These are phyloP conservation scores for Coemansia sp. DNA, from an alignment of 192 early-diverging fungal genomes.

Conservation along the genomic window DNA sequence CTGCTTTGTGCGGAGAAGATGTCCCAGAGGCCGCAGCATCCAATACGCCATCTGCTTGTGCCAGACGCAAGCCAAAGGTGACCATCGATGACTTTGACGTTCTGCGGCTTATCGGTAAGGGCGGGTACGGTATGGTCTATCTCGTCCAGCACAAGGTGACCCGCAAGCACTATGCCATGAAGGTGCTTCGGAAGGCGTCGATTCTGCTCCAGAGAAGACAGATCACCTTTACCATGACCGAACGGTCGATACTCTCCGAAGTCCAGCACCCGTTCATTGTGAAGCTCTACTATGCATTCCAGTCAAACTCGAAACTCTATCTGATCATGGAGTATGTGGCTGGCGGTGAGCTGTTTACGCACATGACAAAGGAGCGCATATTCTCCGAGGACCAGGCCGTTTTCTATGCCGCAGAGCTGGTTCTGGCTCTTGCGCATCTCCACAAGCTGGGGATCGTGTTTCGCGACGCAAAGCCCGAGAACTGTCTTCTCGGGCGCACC, in stretches of 20 bases:
- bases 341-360: conserved; percentile 94
- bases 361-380: conserved; percentile 64
- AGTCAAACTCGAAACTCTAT: conserved; percentile 83
- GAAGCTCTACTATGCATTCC: conserved; percentile 90
- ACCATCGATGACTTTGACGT: conserved; percentile 62
- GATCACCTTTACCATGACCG: conserved; percentile 82
- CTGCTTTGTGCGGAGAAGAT: not conserved
- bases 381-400: conserved; percentile 79
- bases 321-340: conserved; percentile 89
- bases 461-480: conserved; percentile 78
- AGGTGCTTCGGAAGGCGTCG: conserved; percentile 88
- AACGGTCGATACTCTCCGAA: conserved; percentile 83
- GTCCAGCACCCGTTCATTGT: conserved; percentile 92
- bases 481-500: conserved; percentile 68
- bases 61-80: conserved; percentile 13
- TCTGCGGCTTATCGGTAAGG: conserved; percentile 67
- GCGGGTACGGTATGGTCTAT: conserved; percentile 84
- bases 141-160: conserved; percentile 73
- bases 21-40: not conserved
- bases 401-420: conserved; percentile 88
- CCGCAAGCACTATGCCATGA: conserved; percentile 79
- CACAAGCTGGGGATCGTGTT: conserved; percentile 91
- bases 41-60: not conserved
- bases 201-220: conserved; percentile 80
- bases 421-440: conserved; percentile 84